Percentiles rank a stretch among this genome's conserved stretches.
Evolutionary conservation across 2,329 filamentous ascomycete genomes (phyloP).

Genomic region (Leptodontidium sp.): DNA sequence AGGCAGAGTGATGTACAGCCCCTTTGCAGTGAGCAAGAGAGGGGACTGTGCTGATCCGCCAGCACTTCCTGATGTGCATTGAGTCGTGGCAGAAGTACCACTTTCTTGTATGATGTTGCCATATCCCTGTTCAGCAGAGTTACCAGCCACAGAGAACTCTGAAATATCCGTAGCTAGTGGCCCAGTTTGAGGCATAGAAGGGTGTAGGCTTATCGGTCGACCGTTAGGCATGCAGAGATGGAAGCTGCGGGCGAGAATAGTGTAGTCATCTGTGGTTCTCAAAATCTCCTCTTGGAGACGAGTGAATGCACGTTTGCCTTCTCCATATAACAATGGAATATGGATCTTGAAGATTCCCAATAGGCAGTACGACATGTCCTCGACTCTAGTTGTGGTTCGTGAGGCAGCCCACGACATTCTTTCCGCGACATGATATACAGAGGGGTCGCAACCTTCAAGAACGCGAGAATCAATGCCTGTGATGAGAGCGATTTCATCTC

Average conservation of each 20-base stretch:
- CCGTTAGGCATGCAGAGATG: background rate
- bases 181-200: background rate
- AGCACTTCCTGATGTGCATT: background rate
- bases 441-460: too few species aligned
- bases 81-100: background rate
- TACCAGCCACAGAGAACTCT: background rate
- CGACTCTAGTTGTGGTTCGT: too few species aligned
- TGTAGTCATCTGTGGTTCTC: background rate
- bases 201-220: background rate
- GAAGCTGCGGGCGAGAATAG: background rate
- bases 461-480: too few species aligned
- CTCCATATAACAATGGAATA: background rate
- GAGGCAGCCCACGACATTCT: too few species aligned
- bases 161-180: background rate
- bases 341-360: background rate
- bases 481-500: too few species aligned
- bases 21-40: background rate
- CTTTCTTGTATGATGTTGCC: background rate
- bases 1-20: background rate
- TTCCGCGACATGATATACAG: too few species aligned
- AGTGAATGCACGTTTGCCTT: background rate
- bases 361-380: background rate
- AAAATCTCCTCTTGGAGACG: background rate
- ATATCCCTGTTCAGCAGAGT: background rate
- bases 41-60: background rate